Percentiles rank a stretch among this genome's conserved stretches.
Conservation (phyloP, 2,329 filamentous ascomycete genomes). For the Apiospora phragmitis region DNA sequence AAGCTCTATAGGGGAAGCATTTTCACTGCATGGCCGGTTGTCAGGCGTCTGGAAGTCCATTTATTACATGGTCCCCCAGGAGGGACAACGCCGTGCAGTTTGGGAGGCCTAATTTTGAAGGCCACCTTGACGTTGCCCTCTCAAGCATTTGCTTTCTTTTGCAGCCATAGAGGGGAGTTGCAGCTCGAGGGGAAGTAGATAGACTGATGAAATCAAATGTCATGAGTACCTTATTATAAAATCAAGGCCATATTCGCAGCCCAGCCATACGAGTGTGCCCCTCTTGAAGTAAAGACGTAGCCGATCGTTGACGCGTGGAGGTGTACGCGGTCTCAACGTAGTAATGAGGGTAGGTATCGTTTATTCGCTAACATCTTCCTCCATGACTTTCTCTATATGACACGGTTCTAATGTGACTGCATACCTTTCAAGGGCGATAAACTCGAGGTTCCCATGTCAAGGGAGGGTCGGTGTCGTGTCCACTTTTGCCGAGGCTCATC, state of each 20-base stretch:
- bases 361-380: too few species aligned
- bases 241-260: too few species aligned
- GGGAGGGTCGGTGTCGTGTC: neutral
- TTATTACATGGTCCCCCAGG: slow-evolving; percentile 2
- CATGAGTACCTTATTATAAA: neutral
- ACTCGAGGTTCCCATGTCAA: neutral
- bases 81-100: slow-evolving; percentile 11
- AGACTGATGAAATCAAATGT: neutral
- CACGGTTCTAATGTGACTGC: too few species aligned
- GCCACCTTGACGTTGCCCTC: neutral
- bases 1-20: slow-evolving; percentile 11
- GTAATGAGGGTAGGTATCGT: too few species aligned
- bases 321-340: too few species aligned
- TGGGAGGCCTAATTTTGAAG: neutral
- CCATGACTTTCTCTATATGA: too few species aligned
- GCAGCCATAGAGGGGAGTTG: neutral
- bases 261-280: neutral
- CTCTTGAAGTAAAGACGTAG: too few species aligned
- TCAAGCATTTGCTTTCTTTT: neutral
- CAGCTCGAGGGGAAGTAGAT: neutral
- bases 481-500: slow-evolving; percentile 6
- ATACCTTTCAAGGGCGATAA: too few species aligned
- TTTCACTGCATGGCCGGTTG: slow-evolving; percentile 16
- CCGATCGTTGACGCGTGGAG: too few species aligned
- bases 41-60: slow-evolving; percentile 14